A percentile compares a stretch with the other conserved stretches of the same genome.
These are phyloP conservation scores for Tetrahymena thermophila DNA, from an alignment of 73 alveolate species.

Conservation along the genomic window DNA sequence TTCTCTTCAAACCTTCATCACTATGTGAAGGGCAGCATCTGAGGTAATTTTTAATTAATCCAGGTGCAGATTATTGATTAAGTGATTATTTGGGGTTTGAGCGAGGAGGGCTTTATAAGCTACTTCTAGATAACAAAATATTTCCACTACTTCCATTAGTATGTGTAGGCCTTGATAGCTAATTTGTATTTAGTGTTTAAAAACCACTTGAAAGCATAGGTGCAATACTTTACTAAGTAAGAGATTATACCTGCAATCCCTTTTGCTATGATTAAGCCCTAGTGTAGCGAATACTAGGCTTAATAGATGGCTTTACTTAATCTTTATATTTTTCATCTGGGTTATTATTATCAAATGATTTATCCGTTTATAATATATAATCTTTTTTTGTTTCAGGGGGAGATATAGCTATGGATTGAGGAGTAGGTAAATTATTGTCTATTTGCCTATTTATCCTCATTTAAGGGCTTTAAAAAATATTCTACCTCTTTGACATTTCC, in stretches of 20 bases:
- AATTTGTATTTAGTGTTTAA: not conserved
- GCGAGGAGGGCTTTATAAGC: not conserved
- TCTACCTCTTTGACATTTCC: not conserved
- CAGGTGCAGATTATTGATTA: not conserved
- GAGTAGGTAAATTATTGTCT: not conserved
- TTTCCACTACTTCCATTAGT: not conserved
- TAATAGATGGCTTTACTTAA: not conserved
- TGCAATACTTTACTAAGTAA: not conserved
- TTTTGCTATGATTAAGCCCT: not conserved
- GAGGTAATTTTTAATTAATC: not conserved
- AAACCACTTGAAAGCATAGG: not conserved
- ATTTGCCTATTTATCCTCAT: not conserved
- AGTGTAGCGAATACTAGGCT: not conserved
- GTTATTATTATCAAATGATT: not conserved
- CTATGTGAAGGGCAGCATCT: not conserved
- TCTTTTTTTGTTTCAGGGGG: not conserved
- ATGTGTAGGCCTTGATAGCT: not conserved
- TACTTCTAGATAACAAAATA: not conserved
- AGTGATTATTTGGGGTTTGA: not conserved
- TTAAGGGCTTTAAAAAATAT: not conserved
- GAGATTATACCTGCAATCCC: not conserved
- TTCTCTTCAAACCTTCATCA: not conserved
- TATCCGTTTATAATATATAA: not conserved
- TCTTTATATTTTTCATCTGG: not conserved
- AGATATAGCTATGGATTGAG: not conserved